Evolutionary conservation across 2,329 filamentous ascomycete species (phyloP).

Genomic region (Apiospora koreana): DNA sequence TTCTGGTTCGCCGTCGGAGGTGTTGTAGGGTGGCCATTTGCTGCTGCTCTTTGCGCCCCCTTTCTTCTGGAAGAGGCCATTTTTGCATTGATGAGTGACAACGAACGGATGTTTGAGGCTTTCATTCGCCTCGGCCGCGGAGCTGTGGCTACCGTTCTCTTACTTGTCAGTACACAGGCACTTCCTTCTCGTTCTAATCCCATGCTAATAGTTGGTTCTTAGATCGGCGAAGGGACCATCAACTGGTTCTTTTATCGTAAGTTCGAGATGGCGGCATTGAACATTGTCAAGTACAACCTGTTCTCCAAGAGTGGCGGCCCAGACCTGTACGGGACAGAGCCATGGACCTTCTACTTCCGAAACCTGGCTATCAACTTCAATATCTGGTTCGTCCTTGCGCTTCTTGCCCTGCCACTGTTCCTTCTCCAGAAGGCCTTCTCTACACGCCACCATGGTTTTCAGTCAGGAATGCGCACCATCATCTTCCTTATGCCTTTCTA

Average conservation of each 20-base stretch:
- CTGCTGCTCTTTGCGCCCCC: conserved; percentile 76
- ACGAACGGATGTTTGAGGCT: conserved; percentile 60
- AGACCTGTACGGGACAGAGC: conserved; percentile 91
- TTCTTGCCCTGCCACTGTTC: conserved; percentile 74
- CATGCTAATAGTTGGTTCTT: background rate
- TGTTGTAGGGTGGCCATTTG: conserved; percentile 92
- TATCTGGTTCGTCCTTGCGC: conserved; percentile 82
- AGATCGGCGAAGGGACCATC: conserved; percentile 69
- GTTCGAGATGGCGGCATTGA: conserved; percentile 76
- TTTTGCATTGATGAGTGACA: conserved; percentile 53
- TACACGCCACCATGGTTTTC: conserved; percentile 60
- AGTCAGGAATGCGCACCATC: conserved; percentile 72
- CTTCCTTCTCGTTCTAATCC: background rate
- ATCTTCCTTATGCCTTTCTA: conserved; percentile 87
- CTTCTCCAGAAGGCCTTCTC: conserved; percentile 69
- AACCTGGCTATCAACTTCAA: conserved; percentile 96
- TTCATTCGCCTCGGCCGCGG: conserved; percentile 68
- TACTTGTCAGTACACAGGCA: conserved; percentile 60
- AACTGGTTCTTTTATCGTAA: conserved; percentile 88
- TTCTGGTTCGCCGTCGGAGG: conserved; percentile 88
- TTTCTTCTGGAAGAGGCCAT: conserved; percentile 79
- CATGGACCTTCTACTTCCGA: conserved; percentile 94
- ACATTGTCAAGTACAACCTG: conserved; percentile 95
- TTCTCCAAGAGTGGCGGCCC: conserved; percentile 82
- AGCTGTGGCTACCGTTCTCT: conserved; percentile 60